These are phyloP conservation scores for Gaultheria prostrata DNA, from an alignment of 148 eudicot genomes.

Conservation along the genomic window DNA sequence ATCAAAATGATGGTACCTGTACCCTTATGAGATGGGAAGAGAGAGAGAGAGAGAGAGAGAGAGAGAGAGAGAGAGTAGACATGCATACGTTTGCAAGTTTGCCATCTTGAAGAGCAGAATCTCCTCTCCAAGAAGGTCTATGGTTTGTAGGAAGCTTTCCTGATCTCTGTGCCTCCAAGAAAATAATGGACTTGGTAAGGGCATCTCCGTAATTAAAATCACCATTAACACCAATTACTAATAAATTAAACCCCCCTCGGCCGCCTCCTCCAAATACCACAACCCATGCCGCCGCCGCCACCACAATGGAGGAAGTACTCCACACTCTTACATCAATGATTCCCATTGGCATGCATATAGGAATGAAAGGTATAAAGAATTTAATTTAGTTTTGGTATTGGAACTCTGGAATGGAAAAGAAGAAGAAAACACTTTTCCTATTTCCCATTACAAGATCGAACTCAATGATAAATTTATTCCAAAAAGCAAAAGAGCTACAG, in stretches of 20 bases:
- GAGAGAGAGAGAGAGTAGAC: background rate
- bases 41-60: background rate
- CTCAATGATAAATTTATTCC: background rate
- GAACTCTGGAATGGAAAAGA: background rate
- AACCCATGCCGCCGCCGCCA: conserved; percentile 15
- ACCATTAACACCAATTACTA: conserved; percentile 14
- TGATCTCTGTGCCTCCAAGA: conserved; percentile 88
- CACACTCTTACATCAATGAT: background rate
- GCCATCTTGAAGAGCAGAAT: conserved; percentile 83
- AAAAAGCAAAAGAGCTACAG: background rate
- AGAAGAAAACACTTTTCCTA: background rate
- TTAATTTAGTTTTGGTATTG: background rate
- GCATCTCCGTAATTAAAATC: conserved; percentile 60
- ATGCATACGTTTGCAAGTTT: conserved; percentile 48
- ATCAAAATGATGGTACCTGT: no score
- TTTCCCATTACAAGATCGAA: background rate
- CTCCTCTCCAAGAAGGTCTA: conserved; percentile 78
- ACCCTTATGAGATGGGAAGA: background rate
- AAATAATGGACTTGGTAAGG: conserved; percentile 62
- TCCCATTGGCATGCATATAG: background rate
- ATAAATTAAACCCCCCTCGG: background rate
- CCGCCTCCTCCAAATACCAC: conserved; percentile 5
- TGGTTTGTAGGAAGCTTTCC: conserved; percentile 72
- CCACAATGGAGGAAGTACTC: background rate
- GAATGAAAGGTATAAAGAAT: no score